phyloP scores from a whole-genome alignment of 2,329 filamentous ascomycete genomes.

The Thielaviopsis populi region DNA sequence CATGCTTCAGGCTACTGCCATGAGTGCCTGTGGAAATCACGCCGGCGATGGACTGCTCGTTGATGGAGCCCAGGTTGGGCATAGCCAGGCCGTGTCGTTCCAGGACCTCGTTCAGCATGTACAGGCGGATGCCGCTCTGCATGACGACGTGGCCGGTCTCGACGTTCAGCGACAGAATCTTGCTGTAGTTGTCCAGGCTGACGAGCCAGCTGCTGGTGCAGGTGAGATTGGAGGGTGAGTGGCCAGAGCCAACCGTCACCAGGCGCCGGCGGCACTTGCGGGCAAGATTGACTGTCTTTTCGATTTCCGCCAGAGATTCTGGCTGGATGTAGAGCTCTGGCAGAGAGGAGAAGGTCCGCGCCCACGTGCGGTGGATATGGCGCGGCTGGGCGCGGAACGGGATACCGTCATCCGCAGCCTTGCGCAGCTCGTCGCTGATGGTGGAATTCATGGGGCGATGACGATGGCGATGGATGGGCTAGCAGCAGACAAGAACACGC shows the following conservation, averaged over 20 bases:
- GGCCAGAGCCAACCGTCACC: conserved; percentile 74
- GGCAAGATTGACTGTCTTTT: conserved; percentile 69
- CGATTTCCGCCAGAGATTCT: conserved; percentile 61
- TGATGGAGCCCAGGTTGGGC: conserved; percentile 87
- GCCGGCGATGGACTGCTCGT: conserved; percentile 82
- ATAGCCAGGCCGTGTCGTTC: conserved; percentile 66
- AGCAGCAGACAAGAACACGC: neutral
- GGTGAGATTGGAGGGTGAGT: conserved; percentile 84
- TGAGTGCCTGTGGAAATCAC: conserved; percentile 90
- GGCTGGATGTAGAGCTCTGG: conserved; percentile 89
- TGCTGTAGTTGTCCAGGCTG: conserved; percentile 73
- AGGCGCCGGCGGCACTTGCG: conserved; percentile 66
- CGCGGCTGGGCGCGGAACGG: conserved; percentile 61
- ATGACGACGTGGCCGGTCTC: conserved; percentile 55
- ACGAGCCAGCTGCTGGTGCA: conserved; percentile 90
- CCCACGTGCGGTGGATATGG: conserved; percentile 85
- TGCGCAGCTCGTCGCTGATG: conserved; percentile 12
- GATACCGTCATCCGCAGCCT: conserved; percentile 24
- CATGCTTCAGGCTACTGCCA: conserved; percentile 71
- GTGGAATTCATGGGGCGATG: neutral
- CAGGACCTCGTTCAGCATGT: conserved; percentile 56
- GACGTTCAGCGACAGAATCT: conserved; percentile 54
- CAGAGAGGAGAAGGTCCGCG: conserved; percentile 73
- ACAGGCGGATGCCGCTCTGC: conserved; percentile 77
- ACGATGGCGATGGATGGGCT: neutral